Conservation (phyloP, 2,329 filamentous ascomycete species). For the Aspergillus sp. region DNA sequence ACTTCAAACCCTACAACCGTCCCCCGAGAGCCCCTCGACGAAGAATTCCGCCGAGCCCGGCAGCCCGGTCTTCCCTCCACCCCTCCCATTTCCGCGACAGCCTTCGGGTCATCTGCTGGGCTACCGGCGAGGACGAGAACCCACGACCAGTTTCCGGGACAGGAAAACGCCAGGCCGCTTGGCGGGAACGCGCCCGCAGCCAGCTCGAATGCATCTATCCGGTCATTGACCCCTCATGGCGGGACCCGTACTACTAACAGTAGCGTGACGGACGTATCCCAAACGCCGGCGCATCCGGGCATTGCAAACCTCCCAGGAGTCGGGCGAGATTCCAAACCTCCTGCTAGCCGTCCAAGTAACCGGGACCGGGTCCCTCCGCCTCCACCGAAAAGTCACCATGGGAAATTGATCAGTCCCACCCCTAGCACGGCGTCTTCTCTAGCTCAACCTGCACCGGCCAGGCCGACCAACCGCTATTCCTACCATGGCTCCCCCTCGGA, state of each 20-base stretch:
- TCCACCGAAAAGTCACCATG: conserved; percentile 74
- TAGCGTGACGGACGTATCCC: conserved; percentile 51
- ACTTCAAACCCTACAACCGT: not conserved
- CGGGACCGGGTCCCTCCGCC: conserved; percentile 65
- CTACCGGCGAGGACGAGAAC: conserved; percentile 7
- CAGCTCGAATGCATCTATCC: conserved; percentile 6
- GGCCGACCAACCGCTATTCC: conserved; percentile 27
- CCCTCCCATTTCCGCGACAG: conserved; percentile 8
- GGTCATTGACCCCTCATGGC: conserved; percentile 8
- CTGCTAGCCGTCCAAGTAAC: conserved; percentile 28
- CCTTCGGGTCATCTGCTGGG: conserved; percentile 16
- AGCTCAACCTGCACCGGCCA: conserved; percentile 23
- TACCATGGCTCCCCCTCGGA: conserved; percentile 26
- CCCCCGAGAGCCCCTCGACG: not conserved
- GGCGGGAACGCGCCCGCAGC: not conserved
- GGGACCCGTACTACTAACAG: conserved; percentile 36
- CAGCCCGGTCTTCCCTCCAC: conserved; percentile 6
- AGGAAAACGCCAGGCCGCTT: not conserved
- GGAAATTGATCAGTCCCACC: conserved; percentile 64
- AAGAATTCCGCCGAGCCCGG: not conserved
- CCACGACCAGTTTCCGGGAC: not conserved
- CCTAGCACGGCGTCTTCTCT: conserved; percentile 26
- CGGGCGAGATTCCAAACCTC: conserved; percentile 47
- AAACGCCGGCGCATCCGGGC: conserved; percentile 45
- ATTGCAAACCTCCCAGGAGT: conserved; percentile 55